A percentile compares a stretch with the other conserved stretches of the same genome.
These are phyloP conservation scores for Pythium guiyangense DNA, from an alignment of 352 stramenopile genomes.

Conservation along the genomic window DNA sequence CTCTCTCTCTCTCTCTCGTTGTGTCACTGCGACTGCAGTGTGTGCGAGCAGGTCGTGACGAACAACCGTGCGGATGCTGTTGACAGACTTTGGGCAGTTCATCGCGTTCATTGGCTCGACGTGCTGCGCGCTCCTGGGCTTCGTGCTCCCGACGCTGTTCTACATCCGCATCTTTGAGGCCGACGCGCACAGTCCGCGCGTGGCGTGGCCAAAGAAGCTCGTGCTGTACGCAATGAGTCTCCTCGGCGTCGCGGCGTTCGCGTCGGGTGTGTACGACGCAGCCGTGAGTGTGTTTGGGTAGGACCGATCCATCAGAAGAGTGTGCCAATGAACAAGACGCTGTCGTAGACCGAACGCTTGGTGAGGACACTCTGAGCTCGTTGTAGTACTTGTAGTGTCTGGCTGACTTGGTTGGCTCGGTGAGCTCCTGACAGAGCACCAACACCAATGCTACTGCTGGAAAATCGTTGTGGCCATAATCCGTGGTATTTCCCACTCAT, in stretches of 20 bases:
- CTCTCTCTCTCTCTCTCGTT: too few species aligned
- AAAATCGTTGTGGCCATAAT: too few species aligned
- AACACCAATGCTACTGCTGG: too few species aligned
- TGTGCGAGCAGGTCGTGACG: slow-evolving; percentile 1
- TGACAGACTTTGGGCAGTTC: slow-evolving; percentile 87
- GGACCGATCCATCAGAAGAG: too few species aligned
- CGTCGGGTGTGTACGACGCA: slow-evolving; percentile 25
- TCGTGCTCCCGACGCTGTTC: slow-evolving; percentile 87
- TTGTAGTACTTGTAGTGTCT: too few species aligned
- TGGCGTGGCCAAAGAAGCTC: slow-evolving; percentile 18
- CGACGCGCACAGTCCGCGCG: slow-evolving; percentile 17
- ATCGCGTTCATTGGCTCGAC: slow-evolving; percentile 88
- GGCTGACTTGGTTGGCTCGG: too few species aligned
- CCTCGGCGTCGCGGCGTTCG: slow-evolving; percentile 32
- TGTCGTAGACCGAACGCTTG: too few species aligned
- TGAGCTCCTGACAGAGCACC: too few species aligned
- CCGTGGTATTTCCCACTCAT: too few species aligned
- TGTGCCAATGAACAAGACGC: too few species aligned
- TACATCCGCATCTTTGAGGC: slow-evolving; percentile 64
- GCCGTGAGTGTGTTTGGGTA: slow-evolving; percentile 20
- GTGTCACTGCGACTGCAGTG: too few species aligned
- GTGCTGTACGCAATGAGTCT: slow-evolving; percentile 33
- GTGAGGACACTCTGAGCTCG: too few species aligned
- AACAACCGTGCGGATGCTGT: not conserved
- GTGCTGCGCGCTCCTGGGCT: slow-evolving; percentile 87